phyloP scores from a whole-genome alignment of 345 rosid species.

The Ceriops decandra region DNA sequence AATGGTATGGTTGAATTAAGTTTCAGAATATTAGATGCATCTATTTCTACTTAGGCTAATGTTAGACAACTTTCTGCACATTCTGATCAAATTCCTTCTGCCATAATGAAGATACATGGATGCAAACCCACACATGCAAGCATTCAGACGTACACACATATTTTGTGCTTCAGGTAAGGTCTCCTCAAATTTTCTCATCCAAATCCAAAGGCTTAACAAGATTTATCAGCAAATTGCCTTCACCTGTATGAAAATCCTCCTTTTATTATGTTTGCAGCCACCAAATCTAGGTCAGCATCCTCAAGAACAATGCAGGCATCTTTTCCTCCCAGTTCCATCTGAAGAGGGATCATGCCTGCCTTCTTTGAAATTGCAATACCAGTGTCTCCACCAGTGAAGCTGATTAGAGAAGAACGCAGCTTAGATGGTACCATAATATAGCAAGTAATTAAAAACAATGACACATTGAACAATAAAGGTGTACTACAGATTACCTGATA shows the following conservation, averaged over 20 bases:
- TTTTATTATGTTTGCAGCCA: conserved; percentile 78
- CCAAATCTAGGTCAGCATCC: conserved; percentile 93
- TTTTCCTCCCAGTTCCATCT: conserved; percentile 98
- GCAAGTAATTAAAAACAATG: background rate
- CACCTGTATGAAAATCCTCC: conserved; percentile 98
- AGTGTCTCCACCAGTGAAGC: conserved; percentile 98
- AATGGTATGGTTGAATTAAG: too few species aligned
- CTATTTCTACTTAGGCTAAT: too few species aligned
- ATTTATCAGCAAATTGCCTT: background rate
- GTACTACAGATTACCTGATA: conserved; percentile 52
- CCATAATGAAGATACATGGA: too few species aligned
- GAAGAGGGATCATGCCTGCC: conserved; percentile 96
- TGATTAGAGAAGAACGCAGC: conserved; percentile 19
- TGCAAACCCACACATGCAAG: too few species aligned
- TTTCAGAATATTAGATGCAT: too few species aligned
- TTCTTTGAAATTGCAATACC: conserved; percentile 88
- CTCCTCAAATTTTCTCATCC: too few species aligned
- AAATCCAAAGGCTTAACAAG: too few species aligned
- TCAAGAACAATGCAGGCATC: conserved; percentile 94
- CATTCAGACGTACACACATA: too few species aligned
- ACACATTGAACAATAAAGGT: background rate
- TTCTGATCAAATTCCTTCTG: too few species aligned
- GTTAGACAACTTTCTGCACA: too few species aligned
- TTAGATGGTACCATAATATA: background rate
- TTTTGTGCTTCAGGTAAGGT: too few species aligned